Evolutionary conservation across 495 filamentous ascomycete genomes (phyloP), one percentile per base, ranked within the genome.

Genomic region (Darksidea phi): DNA sequence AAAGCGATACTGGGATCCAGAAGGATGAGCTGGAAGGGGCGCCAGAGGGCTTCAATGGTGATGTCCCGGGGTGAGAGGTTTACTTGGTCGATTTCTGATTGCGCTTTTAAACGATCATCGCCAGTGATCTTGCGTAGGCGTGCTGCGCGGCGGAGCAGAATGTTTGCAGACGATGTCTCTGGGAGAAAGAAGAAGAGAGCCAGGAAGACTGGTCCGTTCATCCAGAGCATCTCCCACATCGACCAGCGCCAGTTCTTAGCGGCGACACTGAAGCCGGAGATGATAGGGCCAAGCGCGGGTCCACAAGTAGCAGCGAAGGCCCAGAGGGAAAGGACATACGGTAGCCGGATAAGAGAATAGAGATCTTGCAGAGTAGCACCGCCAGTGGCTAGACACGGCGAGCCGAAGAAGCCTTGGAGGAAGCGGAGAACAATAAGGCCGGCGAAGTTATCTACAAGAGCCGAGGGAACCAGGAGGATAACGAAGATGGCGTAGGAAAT

Each of bases 1-100:
- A 87, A 88, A 7, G 80, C 74, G 17, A 88, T 80, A 48, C 81
- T 78, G 0, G 84, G 82, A 57, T 88, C 84, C 58, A 81, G 79
- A 67, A 87, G 63, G 17, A 82, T 82, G 62, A 88, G 84, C 72
- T 86, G 78, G 25, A 84, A 63, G 2, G 84, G 86, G 49, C 82
- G 82, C 70, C 85, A 78, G 5, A 88, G 73, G 12, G 84, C 82
- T 58, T 86, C 80, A 50, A 82, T 55, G 55, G 80, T 59, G n/a
- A 87, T 64, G 20, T 72, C 75, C 0, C 66, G 62, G 43, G 79
- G 45, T 6, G 71, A 78, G 61, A 85, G 64, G 64, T 80, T 73
- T 0, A 56, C 67, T 48, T 74, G 75, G 48, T 75, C 75, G 51
- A 77, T 75, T 53, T 77, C 75, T 24, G 47, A 57, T 58, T 77